These are phyloP conservation scores for Salix arbutifolia DNA, from an alignment of 345 rosid species.

Conservation along the genomic window DNA sequence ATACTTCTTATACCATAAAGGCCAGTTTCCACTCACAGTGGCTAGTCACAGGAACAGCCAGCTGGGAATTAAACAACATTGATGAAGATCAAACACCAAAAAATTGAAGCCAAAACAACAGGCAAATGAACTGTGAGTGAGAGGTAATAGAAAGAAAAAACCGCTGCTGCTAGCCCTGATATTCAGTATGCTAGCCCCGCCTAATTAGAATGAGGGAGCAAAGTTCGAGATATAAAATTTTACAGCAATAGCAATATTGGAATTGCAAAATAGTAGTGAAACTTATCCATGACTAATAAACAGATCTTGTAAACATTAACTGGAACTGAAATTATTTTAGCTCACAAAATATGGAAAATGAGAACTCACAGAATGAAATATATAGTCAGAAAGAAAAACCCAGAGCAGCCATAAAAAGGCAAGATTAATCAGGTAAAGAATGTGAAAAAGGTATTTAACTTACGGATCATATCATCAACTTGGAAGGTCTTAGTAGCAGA, in stretches of 20 bases:
- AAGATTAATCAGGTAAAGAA: not conserved
- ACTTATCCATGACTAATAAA: not conserved
- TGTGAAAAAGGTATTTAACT: constrained; percentile 15
- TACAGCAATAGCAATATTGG: not conserved
- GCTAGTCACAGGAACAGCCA: not conserved
- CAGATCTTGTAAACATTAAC: not conserved
- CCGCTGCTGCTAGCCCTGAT: not conserved
- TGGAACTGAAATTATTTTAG: not conserved
- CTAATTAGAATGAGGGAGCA: not conserved
- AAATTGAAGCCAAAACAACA: not conserved
- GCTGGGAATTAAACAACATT: not conserved
- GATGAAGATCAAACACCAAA: not conserved
- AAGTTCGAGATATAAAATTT: not conserved
- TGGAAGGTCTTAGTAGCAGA: constrained; percentile 66
- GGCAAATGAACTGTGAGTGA: not conserved
- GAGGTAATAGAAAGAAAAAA: not conserved
- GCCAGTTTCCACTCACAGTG: not conserved
- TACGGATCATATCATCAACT: constrained; percentile 68
- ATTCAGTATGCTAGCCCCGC: not conserved
- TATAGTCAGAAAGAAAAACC: not conserved
- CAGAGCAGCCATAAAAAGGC: not conserved
- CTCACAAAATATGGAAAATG: not conserved
- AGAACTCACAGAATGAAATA: not conserved
- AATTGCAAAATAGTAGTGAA: not conserved
- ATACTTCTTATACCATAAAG: not conserved